Percentiles rank a stretch among this genome's conserved stretches.
Conservation (phyloP, 352 stramenopile genomes). For the Pythium rishiriense region DNA sequence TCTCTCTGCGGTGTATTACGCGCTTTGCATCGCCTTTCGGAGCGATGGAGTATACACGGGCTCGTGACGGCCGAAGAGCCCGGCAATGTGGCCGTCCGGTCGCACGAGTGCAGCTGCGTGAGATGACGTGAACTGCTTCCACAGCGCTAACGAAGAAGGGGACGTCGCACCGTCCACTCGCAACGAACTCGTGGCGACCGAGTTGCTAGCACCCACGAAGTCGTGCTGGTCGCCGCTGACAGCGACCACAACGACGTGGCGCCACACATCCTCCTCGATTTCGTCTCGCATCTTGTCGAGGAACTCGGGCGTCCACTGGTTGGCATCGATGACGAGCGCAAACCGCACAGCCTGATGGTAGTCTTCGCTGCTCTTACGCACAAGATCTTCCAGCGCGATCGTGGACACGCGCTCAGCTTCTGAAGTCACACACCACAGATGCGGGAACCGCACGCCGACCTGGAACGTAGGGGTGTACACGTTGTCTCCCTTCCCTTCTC, state of each 20-base stretch:
- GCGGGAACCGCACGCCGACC: conserved; percentile 64
- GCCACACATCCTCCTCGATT: conserved; percentile 2
- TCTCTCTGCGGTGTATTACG: background rate
- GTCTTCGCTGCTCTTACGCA: conserved; percentile 23
- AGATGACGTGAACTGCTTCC: conserved; percentile 39
- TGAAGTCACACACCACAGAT: conserved; percentile 49
- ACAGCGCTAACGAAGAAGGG: conserved; percentile 29
- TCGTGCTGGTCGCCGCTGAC: background rate
- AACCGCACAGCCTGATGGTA: conserved; percentile 40
- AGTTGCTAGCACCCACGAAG: background rate
- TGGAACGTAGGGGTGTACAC: conserved; percentile 52
- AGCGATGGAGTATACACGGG: conserved; percentile 3
- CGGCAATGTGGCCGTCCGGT: conserved; percentile 80
- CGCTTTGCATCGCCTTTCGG: conserved; percentile 5
- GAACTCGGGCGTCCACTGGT: conserved; percentile 15
- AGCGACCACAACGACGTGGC: conserved; percentile 22
- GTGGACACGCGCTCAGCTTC: conserved; percentile 40
- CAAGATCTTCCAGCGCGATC: conserved; percentile 36
- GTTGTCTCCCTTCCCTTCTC: conserved; percentile 6
- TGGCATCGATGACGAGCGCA: conserved; percentile 46
- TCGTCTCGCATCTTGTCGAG: background rate
- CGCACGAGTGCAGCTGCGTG: conserved; percentile 60
- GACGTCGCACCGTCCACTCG: conserved; percentile 2
- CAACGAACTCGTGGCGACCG: background rate
- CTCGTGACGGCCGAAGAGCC: conserved; percentile 37